Evolutionary conservation across 2,329 filamentous ascomycete species (phyloP).

Genomic region (Talaromyces sp.): DNA sequence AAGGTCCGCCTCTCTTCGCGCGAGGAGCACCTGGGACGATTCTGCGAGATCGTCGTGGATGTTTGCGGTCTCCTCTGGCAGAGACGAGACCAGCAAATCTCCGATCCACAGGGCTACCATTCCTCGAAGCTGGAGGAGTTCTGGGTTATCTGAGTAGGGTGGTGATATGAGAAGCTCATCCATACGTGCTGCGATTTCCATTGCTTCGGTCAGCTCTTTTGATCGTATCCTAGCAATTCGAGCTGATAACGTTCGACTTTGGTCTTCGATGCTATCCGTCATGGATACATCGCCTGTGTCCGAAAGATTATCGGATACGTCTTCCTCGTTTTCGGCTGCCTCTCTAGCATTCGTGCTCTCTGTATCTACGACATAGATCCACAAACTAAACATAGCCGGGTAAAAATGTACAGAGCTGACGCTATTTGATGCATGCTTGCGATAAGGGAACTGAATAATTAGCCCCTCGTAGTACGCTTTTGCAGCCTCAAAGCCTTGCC

Average conservation of each 20-base stretch:
- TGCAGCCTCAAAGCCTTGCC: conserved; percentile 51
- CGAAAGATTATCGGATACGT: conserved; percentile 21
- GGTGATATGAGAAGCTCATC: conserved; percentile 64
- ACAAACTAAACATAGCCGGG: conserved; percentile 71
- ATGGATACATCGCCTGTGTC: conserved; percentile 25
- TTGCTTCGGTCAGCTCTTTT: conserved; percentile 55
- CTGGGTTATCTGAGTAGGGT: conserved; percentile 63
- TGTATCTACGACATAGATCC: conserved; percentile 69
- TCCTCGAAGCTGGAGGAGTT: conserved; percentile 65
- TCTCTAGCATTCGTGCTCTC: conserved; percentile 48
- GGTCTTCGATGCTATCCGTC: conserved; percentile 11
- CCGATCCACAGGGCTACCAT: conserved; percentile 71
- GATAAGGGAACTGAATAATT: conserved; percentile 70
- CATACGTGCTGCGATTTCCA: conserved; percentile 62
- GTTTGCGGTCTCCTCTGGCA: conserved; percentile 18
- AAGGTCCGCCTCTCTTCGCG: conserved; percentile 24
- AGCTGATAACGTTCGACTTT: conserved; percentile 31
- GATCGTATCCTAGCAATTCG: conserved; percentile 35
- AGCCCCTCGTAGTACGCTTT: conserved; percentile 71
- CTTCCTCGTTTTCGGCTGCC: conserved; percentile 25
- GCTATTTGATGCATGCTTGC: conserved; percentile 52
- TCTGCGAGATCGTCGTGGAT: conserved; percentile 7
- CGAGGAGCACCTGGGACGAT: conserved; percentile 21
- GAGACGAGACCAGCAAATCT: conserved; percentile 51
- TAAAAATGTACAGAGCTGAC: conserved; percentile 72